Evolutionary conservation across 2,329 filamentous ascomycete species (phyloP), one percentile per base, ranked within the genome.

Genomic region (Botrytis cinerea): DNA sequence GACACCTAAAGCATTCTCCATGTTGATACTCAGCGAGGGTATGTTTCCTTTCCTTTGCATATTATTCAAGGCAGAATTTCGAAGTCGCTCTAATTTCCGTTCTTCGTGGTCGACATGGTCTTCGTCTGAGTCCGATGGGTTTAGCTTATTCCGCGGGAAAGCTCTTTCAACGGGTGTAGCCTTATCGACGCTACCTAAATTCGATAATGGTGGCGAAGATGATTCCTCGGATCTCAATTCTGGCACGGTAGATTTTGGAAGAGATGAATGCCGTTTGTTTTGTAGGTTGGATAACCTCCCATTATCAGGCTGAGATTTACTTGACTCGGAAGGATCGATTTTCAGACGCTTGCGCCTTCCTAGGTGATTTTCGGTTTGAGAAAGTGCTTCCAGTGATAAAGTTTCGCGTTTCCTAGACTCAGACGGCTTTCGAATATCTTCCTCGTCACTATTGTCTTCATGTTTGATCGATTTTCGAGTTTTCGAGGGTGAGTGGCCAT

Each of bases 401-500:
- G 46, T 72, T 54, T 61, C 67, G 1, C 66, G 51, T 67, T 63
- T 73, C 51, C 51, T 72, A 61, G 75, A 63, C 22, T 75, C 74
- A 18, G 76, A 70, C 28, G 75, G 76, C 69, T 76, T 75, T 60
- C 64, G 75, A 59, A 78, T 77, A 59, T 82, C 83, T 75, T 89
- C 88, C 73, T 86, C 85, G 73, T 90, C 89, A 77, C 86, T 88
- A 78, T 85, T 87, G 79, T 90, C 88, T 80, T 91, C 90, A 76
- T 91, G 88, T 80, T 90, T 91, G 78, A 88, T 86, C 64, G 77
- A 75, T 82, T 91, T 91, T 74, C 88, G 86, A 74, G 85, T 84
- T 81, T 91, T 91, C 74, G 88, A 88, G 0, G 89, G 89, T 38
- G 89, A 91, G 78, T 89, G 84, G 57, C 88, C 88, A 80, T 91